These are phyloP conservation scores for Xerocomellus intermedius DNA, from an alignment of 768 basidiomycete species.

Conservation along the genomic window DNA sequence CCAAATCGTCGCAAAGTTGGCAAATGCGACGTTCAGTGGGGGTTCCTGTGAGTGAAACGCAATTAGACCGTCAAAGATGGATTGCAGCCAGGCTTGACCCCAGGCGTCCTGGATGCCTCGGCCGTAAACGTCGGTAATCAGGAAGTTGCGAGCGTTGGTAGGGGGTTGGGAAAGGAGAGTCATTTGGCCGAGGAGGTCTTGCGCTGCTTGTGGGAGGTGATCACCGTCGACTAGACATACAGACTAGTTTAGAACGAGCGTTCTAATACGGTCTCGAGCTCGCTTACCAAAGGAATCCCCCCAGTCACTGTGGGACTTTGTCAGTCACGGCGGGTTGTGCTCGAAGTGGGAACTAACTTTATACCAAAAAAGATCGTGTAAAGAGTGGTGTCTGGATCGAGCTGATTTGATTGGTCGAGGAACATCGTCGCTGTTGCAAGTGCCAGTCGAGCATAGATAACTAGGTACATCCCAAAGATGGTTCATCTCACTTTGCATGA, in stretches of 20 bases:
- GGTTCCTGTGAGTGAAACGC: conserved; percentile 31
- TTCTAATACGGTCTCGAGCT: neutral
- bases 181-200: conserved; percentile 44
- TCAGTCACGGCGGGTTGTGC: neutral
- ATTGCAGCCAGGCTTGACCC: conserved; percentile 49
- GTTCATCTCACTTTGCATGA: conserved; percentile 42
- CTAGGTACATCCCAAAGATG: neutral
- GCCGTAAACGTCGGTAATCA: conserved; percentile 52
- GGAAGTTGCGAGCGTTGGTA: conserved; percentile 49
- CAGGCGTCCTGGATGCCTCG: conserved; percentile 39
- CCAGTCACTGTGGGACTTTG: conserved; percentile 37
- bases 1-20: conserved; percentile 50
- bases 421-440: conserved; percentile 40
- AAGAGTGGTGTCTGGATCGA: conserved; percentile 48
- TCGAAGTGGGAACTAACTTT: conserved; percentile 36
- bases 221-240: conserved; percentile 41
- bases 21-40: conserved; percentile 42
- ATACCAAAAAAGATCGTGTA: conserved; percentile 57
- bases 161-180: conserved; percentile 46
- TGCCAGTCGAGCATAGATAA: neutral
- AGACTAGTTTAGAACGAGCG: neutral
- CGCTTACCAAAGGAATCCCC: conserved; percentile 40
- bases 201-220: conserved; percentile 45
- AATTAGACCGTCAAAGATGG: conserved; percentile 42
- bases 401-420: conserved; percentile 41